These are phyloP conservation scores for Penicillium paneum DNA, from an alignment of 2,329 filamentous ascomycete genomes.

Conservation along the genomic window DNA sequence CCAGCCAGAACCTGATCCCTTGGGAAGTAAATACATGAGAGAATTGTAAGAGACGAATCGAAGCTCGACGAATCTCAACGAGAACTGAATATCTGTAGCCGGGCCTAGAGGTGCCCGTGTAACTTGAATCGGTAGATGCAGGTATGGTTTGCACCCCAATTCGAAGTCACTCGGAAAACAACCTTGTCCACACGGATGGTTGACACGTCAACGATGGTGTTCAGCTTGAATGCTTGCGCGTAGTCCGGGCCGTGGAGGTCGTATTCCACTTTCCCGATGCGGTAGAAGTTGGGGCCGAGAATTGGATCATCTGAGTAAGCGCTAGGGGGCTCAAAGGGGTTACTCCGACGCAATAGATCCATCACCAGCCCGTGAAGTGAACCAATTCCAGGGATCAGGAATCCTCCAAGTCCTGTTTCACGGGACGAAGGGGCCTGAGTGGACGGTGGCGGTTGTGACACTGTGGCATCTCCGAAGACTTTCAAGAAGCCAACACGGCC, in stretches of 20 bases:
- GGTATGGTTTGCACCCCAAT: conserved; percentile 44
- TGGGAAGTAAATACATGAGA: conserved; percentile 1
- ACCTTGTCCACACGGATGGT: conserved; percentile 38
- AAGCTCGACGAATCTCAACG: not conserved
- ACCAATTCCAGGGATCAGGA: conserved; percentile 8
- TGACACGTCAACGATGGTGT: conserved; percentile 38
- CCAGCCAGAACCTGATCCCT: not conserved
- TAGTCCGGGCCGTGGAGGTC: conserved; percentile 34
- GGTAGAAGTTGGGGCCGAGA: conserved; percentile 39
- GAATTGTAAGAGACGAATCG: not conserved
- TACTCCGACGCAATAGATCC: conserved; percentile 29
- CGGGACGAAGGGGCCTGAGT: conserved; percentile 7
- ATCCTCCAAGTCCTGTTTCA: conserved; percentile 13
- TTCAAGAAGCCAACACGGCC: not conserved
- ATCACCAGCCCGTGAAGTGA: conserved; percentile 34
- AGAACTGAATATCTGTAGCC: not conserved
- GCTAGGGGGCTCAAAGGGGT: conserved; percentile 29
- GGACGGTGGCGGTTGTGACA: not conserved
- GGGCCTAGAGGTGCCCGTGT: conserved; percentile 36
- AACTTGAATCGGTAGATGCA: conserved; percentile 48
- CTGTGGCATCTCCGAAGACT: conserved; percentile 1
- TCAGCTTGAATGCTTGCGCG: conserved; percentile 40
- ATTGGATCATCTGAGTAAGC: conserved; percentile 37
- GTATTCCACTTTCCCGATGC: conserved; percentile 41
- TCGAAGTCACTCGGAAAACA: conserved; percentile 42